These are phyloP conservation scores for Passalora sequoiae DNA, from an alignment of 2,329 filamentous ascomycete genomes.

Conservation along the genomic window DNA sequence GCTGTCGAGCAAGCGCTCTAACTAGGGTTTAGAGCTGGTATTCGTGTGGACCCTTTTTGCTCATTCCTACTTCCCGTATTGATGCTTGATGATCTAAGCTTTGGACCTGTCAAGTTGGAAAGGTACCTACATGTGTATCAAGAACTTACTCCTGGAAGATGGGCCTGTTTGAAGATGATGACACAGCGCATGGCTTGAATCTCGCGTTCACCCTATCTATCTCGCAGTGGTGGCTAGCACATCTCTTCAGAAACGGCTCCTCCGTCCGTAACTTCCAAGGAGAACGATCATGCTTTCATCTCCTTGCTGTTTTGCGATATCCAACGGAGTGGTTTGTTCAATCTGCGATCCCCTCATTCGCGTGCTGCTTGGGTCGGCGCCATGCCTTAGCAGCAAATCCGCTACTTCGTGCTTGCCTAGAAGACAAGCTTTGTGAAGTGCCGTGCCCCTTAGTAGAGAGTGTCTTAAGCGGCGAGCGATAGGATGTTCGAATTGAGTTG, in stretches of 20 bases:
- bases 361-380: constrained; percentile 1
- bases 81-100: no score
- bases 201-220: background rate
- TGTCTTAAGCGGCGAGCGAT: background rate
- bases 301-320: background rate
- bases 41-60: no score
- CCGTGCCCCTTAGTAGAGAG: background rate
- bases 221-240: background rate
- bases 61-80: no score
- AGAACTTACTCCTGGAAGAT: no score
- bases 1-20: no score
- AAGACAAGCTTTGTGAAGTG: background rate
- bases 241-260: background rate
- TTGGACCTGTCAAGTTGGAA: no score
- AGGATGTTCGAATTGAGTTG: constrained; percentile 1
- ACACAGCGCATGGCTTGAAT: background rate
- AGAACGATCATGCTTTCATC: background rate
- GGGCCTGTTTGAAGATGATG: no score
- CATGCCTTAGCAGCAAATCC: background rate
- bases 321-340: background rate
- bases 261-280: background rate
- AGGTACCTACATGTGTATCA: no score
- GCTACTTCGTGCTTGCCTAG: background rate
- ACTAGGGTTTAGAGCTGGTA: no score
- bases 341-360: constrained; percentile 1